Base-by-base conservation (phyloP, 331 rosid genomes). In the Quercus lobata region DNA sequence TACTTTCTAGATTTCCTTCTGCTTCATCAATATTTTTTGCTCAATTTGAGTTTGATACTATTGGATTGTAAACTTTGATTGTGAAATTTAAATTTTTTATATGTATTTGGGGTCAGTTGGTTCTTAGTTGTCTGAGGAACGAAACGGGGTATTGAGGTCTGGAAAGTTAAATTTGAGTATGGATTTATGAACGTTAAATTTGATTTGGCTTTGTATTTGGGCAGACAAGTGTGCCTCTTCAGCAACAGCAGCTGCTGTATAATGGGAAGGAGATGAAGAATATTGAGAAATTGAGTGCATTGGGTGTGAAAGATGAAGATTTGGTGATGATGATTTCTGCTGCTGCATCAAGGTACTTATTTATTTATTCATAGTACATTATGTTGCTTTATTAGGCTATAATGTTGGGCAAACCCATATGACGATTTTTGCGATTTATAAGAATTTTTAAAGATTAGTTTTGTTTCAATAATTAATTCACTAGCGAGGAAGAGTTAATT, bases 231-330 rank as follows among this genome's bases (percentile, higher is more conserved):
- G 94, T 93, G 83, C 91, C 97, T 54, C 86, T 95, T 79, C 96
- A 90, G 84, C 90, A 87, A 61, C 99, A 95, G 76, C 98, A 93
- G 75, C 88, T 95, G 81, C 90, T 95, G 35, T 95, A 84, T 74
- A 88, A 93, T 81, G 98, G 99, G 71, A 91, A 24, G 84, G 98
- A 91, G 88, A 81, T 93, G 75, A 79, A 79, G 18, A 95, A 95
- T 86, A 83, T 76, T 65, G 97, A 93, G 76, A 90, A 93, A 80
- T 77, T 95, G 82, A 91, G 94, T 78, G 91, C 80, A 4, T 72
- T 93, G 29, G 99, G 98, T 73, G 98, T 96, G 63, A 93, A 90
- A 82, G 94, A 96, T 53, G 92, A 93, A 72, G 99, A 96, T 86
- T 87, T 96, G 91, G 80, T 93, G 53, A 96, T 90, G 98, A 89